Conservation (phyloP, 2,329 filamentous ascomycete genomes). For the Cordyceps tenuipes region DNA sequence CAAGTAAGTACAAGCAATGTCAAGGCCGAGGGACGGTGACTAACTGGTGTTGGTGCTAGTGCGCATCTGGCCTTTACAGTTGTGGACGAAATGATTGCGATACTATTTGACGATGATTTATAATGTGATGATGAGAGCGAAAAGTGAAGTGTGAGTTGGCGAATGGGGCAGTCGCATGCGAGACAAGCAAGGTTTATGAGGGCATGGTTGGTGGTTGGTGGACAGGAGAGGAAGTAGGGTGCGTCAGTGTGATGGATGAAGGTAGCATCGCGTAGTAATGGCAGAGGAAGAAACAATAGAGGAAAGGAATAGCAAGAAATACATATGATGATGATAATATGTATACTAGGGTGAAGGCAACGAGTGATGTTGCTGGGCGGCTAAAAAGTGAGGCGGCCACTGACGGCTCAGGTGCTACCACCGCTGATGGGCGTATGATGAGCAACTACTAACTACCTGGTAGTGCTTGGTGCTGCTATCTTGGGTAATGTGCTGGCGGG, state of each 20-base stretch:
- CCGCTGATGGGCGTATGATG: too few relatives aligned
- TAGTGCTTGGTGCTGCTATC: too few relatives aligned
- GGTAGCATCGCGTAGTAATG: neutral
- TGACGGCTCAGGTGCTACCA: too few relatives aligned
- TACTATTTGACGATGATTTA: constrained; percentile 47
- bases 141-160: neutral
- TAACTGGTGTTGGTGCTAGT: constrained; percentile 27
- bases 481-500: too few relatives aligned
- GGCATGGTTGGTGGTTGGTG: neutral
- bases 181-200: neutral
- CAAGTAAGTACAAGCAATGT: constrained; percentile 54
- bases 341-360: neutral
- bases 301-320: neutral
- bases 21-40: constrained; percentile 8
- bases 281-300: neutral
- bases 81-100: constrained; percentile 59
- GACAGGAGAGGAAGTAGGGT: neutral
- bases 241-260: neutral
- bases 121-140: neutral
- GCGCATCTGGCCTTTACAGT: constrained; percentile 63
- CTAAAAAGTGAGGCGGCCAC: too few relatives aligned
- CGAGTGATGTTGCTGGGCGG: neutral
- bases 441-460: too few relatives aligned
- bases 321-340: too few relatives aligned
- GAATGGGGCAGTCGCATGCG: neutral